Percentiles rank a stretch among this genome's conserved stretches.
Evolutionary conservation across 129 eudicot genomes (phyloP).

Genomic region (Centaurea solstitialis): DNA sequence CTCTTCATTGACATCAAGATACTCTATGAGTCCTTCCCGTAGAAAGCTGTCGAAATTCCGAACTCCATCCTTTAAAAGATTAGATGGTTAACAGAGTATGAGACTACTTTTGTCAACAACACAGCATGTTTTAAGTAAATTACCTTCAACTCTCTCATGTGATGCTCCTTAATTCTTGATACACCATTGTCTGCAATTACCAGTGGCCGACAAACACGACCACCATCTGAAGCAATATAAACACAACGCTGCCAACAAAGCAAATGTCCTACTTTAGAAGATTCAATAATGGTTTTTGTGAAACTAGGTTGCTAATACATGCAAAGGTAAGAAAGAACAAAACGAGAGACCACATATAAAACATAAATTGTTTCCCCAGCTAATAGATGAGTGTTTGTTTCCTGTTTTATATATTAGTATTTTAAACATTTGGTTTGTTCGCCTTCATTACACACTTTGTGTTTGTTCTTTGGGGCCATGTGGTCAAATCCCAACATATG

Average conservation of each 20-base stretch:
- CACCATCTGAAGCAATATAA: slow-evolving; percentile 97
- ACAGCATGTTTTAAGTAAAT: not conserved
- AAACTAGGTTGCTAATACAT: not conserved
- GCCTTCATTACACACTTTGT: not conserved
- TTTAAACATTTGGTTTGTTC: not conserved
- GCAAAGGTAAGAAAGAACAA: not conserved
- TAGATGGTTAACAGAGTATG: slow-evolving; percentile 3
- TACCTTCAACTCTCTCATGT: slow-evolving; percentile 92
- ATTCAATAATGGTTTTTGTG: not conserved
- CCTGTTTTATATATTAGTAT: not conserved
- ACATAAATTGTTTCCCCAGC: not conserved
- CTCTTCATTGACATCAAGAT: slow-evolving; percentile 99
- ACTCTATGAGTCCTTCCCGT: slow-evolving; percentile 87
- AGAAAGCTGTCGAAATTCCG: slow-evolving; percentile 84
- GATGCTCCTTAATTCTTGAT: slow-evolving; percentile 87
- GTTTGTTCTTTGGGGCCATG: not conserved
- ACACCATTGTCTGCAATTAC: slow-evolving; percentile 95
- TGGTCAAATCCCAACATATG: not conserved
- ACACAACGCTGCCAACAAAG: slow-evolving; percentile 78
- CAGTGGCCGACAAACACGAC: slow-evolving; percentile 99
- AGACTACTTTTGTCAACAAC: slow-evolving; percentile 4
- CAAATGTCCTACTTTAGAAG: not conserved
- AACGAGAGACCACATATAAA: not conserved
- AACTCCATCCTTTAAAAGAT: slow-evolving; percentile 67
- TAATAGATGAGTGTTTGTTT: not conserved